Conservation (phyloP, 2,329 filamentous ascomycete genomes). For the Colletotrichum chlorophyti region DNA sequence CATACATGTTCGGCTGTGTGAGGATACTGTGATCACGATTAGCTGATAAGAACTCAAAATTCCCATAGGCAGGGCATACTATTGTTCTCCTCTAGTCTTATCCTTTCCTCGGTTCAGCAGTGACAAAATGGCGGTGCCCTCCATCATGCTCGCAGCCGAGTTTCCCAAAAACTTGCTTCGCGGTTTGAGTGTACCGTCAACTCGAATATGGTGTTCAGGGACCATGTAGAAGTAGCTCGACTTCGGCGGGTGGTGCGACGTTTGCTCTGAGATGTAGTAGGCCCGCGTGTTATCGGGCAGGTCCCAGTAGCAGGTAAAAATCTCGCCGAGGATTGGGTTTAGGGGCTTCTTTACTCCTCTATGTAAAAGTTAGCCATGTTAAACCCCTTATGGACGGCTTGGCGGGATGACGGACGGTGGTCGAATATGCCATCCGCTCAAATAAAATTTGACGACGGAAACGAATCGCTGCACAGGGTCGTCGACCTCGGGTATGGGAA, state of each 20-base stretch:
- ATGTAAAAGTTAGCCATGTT: conserved; percentile 20
- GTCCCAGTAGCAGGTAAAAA: conserved; percentile 96
- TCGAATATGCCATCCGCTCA: conserved; percentile 98
- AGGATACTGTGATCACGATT: conserved; percentile 68
- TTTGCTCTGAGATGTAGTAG: conserved; percentile 98
- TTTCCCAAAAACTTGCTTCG: conserved; percentile 95
- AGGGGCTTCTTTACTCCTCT: conserved; percentile 98
- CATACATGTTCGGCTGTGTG: conserved; percentile 99
- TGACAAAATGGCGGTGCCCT: conserved; percentile 87
- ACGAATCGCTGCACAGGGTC: conserved; percentile 91
- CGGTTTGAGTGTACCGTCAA: conserved; percentile 94
- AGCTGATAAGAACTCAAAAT: no score
- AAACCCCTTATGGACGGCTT: conserved; percentile 6
- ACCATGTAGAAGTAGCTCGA: conserved; percentile 99
- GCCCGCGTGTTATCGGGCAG: conserved; percentile 82
- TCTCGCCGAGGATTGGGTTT: conserved; percentile 95
- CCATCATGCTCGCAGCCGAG: conserved; percentile 97
- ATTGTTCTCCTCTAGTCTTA: conserved; percentile 77
- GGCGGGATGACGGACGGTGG: conserved; percentile 75
- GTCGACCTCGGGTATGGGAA: conserved; percentile 85
- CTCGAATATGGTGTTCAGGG: conserved; percentile 89
- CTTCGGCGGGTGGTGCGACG: conserved; percentile 96
- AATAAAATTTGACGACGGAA: conserved; percentile 95
- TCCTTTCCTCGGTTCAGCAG: conserved; percentile 79
- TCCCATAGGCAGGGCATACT: no score